These are phyloP conservation scores for Apodospora peruviana DNA, from an alignment of 495 filamentous ascomycete species.

Conservation along the genomic window DNA sequence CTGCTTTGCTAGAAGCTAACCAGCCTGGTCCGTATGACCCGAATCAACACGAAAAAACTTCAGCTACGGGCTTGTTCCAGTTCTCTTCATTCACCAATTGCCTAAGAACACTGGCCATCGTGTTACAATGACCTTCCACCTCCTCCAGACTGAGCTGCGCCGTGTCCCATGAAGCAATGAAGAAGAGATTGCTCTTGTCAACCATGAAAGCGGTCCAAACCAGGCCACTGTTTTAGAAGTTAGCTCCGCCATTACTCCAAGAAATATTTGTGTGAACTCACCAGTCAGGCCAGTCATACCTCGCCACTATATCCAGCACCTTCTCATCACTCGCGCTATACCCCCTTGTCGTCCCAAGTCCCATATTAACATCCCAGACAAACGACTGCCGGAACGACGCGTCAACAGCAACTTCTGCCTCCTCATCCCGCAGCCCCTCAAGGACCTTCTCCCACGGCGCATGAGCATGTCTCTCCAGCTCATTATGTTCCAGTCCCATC, in stretches of 20 bases:
- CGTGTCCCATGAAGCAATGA: constrained; percentile 19
- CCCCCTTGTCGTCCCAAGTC: neutral
- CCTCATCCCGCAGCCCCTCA: constrained; percentile 8
- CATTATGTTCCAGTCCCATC: constrained; percentile 5
- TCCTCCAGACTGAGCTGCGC: constrained; percentile 15
- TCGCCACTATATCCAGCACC: constrained; percentile 7
- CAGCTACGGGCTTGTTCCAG: neutral
- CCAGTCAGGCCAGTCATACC: constrained; percentile 19
- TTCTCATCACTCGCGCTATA: constrained; percentile 3
- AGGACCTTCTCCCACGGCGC: constrained; percentile 15
- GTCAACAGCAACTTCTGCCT: constrained; percentile 8
- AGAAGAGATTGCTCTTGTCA: constrained; percentile 11
- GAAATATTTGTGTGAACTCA: constrained; percentile 1
- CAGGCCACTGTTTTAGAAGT: constrained; percentile 3
- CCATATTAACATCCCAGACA: constrained; percentile 16
- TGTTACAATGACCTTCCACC: constrained; percentile 6
- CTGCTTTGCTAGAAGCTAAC: too few relatives aligned
- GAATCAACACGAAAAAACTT: constrained; percentile 1
- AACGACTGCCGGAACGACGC: constrained; percentile 15
- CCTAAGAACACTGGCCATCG: neutral
- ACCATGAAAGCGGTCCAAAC: constrained; percentile 18
- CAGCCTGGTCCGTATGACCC: too few relatives aligned
- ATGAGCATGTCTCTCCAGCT: constrained; percentile 11
- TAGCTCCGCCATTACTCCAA: neutral
- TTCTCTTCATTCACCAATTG: constrained; percentile 4